A percentile compares a stretch with the other conserved stretches of the same genome.
Conservation (phyloP, 1,284 basidiomycete species). For the Sparassis latifolia region DNA sequence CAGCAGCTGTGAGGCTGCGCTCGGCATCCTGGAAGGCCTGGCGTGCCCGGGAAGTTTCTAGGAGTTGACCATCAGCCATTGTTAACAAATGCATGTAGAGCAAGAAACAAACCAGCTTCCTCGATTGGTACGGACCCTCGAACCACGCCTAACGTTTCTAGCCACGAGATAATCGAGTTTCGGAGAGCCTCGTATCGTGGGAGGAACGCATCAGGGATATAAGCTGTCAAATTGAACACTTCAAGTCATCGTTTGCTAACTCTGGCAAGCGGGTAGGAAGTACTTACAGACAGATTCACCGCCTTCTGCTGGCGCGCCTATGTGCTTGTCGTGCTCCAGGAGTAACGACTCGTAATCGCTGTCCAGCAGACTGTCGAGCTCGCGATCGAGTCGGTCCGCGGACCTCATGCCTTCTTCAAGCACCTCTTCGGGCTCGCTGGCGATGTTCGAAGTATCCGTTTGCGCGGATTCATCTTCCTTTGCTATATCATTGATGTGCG, state of each 20-base stretch:
- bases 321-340: conserved; percentile 67
- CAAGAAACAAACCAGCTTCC: conserved; percentile 34
- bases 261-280: not conserved
- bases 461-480: conserved; percentile 31
- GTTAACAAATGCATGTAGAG: not conserved
- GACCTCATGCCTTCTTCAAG: conserved; percentile 49
- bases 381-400: conserved; percentile 45
- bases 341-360: conserved; percentile 72
- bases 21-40: conserved; percentile 61
- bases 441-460: conserved; percentile 14
- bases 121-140: too few species aligned
- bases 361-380: conserved; percentile 62
- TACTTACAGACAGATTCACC: conserved; percentile 46
- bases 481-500: conserved; percentile 58
- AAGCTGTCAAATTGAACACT: conserved; percentile 83
- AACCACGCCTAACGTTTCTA: conserved; percentile 65
- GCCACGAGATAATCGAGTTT: conserved; percentile 55
- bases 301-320: conserved; percentile 37
- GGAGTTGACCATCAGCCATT: not conserved
- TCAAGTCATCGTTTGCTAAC: conserved; percentile 10
- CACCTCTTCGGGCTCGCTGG: conserved; percentile 15
- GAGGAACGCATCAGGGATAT: conserved; percentile 80
- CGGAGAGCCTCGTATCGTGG: conserved; percentile 74
- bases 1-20: conserved; percentile 37
- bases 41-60: conserved; percentile 56